A percentile compares a stretch with the other conserved stretches of the same genome.
These are phyloP conservation scores for Colletotrichum eremochloae DNA, from an alignment of 2,329 filamentous ascomycete species.

Conservation along the genomic window DNA sequence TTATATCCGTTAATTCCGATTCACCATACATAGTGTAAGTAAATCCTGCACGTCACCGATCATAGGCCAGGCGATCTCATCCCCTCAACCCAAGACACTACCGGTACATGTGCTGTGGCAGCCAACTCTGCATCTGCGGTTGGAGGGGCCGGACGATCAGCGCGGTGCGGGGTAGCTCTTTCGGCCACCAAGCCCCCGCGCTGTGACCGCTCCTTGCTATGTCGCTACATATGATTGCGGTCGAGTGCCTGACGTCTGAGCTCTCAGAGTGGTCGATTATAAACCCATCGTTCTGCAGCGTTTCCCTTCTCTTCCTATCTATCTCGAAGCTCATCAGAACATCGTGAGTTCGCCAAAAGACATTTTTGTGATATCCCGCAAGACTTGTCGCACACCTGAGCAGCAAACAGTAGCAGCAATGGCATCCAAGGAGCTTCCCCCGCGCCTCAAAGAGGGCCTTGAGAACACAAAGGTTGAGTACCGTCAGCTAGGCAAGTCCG, in stretches of 20 bases:
- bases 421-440: conserved; percentile 33
- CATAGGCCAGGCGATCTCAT: not conserved
- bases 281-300: not conserved
- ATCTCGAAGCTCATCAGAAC: no score
- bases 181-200: conserved; percentile 21
- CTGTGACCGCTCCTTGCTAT: conserved; percentile 31
- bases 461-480: conserved; percentile 60
- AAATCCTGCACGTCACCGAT: not conserved
- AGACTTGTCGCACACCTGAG: not conserved
- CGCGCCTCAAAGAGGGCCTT: conserved; percentile 46
- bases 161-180: conserved; percentile 32
- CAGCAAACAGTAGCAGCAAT: conserved; percentile 8
- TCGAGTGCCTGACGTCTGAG: conserved; percentile 32
- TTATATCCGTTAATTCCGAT: conserved; percentile 3
- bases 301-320: not conserved
- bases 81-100: not conserved
- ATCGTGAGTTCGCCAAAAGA: not conserved
- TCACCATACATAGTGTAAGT: not conserved
- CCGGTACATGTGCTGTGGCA: no score
- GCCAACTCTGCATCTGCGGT: not conserved
- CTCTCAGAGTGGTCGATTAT: not conserved
- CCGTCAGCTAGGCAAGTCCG: conserved; percentile 69
- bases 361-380: not conserved
- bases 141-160: conserved; percentile 18
- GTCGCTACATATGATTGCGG: conserved; percentile 11